Conservation (phyloP, 2,329 filamentous ascomycete genomes). For the Macrophomina phaseolina region DNA sequence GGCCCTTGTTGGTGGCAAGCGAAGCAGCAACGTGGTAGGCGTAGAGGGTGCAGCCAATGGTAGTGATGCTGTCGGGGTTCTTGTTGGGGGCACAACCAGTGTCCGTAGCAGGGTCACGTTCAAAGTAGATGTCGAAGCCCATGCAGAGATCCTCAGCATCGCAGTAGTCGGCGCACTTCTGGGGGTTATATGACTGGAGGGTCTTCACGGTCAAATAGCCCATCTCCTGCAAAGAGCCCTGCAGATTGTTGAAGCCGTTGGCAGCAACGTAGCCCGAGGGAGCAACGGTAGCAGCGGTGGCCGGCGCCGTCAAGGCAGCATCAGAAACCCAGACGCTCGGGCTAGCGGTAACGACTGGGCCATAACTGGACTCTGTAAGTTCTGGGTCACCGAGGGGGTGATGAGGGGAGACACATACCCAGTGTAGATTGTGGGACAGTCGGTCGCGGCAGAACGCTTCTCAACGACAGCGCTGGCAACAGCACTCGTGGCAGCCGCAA, state of each 20-base stretch:
- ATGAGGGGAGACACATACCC: background rate
- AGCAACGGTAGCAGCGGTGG: background rate
- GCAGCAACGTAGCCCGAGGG: conserved; percentile 28
- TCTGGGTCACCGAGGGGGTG: too few species aligned
- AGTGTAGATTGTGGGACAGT: conserved; percentile 10
- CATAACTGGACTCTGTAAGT: background rate
- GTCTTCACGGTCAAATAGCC: conserved; percentile 28
- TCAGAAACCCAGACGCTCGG: conserved; percentile 15
- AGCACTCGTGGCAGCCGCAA: conserved; percentile 13
- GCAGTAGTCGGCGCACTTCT: conserved; percentile 29
- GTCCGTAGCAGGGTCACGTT: conserved; percentile 30
- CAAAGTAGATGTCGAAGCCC: conserved; percentile 35
- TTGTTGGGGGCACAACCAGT: background rate
- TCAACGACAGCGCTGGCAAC: conserved; percentile 12
- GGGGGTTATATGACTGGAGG: conserved; percentile 28
- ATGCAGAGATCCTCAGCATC: conserved; percentile 29
- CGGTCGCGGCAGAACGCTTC: background rate
- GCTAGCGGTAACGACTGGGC: conserved; percentile 9
- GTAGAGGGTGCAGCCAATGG: conserved; percentile 41
- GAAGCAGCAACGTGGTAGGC: conserved; percentile 34
- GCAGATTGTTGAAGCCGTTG: conserved; percentile 23
- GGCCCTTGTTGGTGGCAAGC: conserved; percentile 37
- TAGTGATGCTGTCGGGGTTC: conserved; percentile 28
- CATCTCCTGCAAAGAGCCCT: conserved; percentile 29
- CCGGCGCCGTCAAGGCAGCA: background rate